These are phyloP conservation scores for Emydomyces testavorans DNA, from an alignment of 2,329 filamentous ascomycete genomes.

Conservation along the genomic window DNA sequence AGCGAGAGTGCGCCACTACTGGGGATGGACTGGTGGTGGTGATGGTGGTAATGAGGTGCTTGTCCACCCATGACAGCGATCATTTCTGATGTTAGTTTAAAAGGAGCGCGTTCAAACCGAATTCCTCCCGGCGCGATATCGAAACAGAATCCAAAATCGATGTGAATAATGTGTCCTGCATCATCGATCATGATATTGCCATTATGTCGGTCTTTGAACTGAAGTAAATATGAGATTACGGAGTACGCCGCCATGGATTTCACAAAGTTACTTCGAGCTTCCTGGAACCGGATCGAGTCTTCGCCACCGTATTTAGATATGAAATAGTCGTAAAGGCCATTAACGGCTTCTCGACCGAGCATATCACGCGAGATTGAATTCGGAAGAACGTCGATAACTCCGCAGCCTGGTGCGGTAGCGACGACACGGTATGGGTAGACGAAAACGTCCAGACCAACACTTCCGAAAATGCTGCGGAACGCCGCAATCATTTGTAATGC, in stretches of 20 bases:
- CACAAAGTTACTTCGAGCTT: constrained; percentile 92
- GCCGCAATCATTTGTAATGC: constrained; percentile 96
- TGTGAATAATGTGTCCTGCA: constrained; percentile 91
- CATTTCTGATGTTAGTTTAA: constrained; percentile 97
- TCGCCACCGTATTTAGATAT: constrained; percentile 94
- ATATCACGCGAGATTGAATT: constrained; percentile 98
- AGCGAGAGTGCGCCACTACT: constrained; percentile 19
- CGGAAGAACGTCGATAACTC: constrained; percentile 93
- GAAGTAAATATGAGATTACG: constrained; percentile 87
- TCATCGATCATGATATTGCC: constrained; percentile 99
- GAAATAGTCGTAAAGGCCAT: constrained; percentile 97
- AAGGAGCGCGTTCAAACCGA: constrained; percentile 93
- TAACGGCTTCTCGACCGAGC: constrained; percentile 94
- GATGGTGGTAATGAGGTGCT: neutral
- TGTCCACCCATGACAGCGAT: constrained; percentile 87
- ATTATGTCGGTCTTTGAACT: constrained; percentile 99
- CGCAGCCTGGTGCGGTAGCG: constrained; percentile 90
- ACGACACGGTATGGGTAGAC: constrained; percentile 97
- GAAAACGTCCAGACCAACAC: constrained; percentile 86
- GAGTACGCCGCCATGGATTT: constrained; percentile 99
- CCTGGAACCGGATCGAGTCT: constrained; percentile 87
- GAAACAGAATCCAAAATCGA: constrained; percentile 99
- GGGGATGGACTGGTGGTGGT: neutral
- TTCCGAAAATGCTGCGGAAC: constrained; percentile 94
- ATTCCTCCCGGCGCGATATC: constrained; percentile 95